These are phyloP conservation scores for Coccomyxa sp. DNA, from an alignment of 139 green algal genomes.

Conservation along the genomic window DNA sequence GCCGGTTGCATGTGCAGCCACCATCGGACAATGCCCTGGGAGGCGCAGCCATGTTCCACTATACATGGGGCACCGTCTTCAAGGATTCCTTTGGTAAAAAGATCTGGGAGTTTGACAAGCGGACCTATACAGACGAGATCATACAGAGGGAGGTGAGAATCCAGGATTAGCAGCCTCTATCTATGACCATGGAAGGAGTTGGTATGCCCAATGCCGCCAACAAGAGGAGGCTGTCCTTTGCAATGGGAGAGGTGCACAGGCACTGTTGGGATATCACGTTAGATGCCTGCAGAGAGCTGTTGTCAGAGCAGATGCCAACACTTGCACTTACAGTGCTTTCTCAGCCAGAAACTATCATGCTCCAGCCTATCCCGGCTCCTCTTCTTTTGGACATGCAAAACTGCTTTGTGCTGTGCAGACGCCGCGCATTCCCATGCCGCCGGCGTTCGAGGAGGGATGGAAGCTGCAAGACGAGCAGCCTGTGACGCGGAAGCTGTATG, in stretches of 20 bases:
- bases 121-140: slow-evolving; percentile 43
- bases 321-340: neutral
- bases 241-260: no score
- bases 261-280: no score
- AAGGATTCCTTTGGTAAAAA: slow-evolving; percentile 44
- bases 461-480: slow-evolving; percentile 59
- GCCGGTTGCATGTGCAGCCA: slow-evolving; percentile 75
- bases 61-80: slow-evolving; percentile 79
- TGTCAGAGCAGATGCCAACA: neutral
- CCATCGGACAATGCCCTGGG: slow-evolving; percentile 68
- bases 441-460: slow-evolving; percentile 29
- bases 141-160: slow-evolving; percentile 44
- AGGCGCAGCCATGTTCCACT: slow-evolving; percentile 75
- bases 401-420: slow-evolving; percentile 24
- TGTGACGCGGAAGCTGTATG: slow-evolving; percentile 46
- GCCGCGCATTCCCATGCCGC: slow-evolving; percentile 42
- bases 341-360: no score
- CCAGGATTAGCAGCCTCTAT: no score
- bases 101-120: slow-evolving; percentile 81
- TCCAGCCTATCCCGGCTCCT: no score
- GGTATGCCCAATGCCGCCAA: no score
- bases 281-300: neutral
- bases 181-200: no score
- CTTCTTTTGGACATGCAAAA: no score
- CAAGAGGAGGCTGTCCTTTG: no score